These are phyloP conservation scores for Clarkia xantiana DNA, from an alignment of 345 rosid genomes.

Conservation along the genomic window DNA sequence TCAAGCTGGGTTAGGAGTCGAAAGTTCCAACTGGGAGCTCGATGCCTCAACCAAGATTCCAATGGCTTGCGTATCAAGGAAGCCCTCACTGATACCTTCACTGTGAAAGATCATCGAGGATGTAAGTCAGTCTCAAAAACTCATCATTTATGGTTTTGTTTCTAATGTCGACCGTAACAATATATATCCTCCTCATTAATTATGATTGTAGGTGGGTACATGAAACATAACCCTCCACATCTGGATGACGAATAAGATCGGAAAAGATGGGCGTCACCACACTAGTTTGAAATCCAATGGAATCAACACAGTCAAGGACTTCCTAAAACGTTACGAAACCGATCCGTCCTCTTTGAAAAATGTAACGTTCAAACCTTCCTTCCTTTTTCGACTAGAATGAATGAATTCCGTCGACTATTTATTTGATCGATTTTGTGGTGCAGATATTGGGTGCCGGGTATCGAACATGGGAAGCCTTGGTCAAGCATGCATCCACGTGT, in stretches of 20 bases:
- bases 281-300: slow-evolving; percentile 11
- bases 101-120: slow-evolving; percentile 31
- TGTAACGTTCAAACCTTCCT: slow-evolving; percentile 28
- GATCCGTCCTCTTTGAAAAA: slow-evolving; percentile 13
- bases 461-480: slow-evolving; percentile 39
- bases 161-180: no score
- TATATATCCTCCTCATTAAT: not conserved
- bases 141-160: no score
- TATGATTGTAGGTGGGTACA: slow-evolving; percentile 12
- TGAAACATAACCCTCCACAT: slow-evolving; percentile 32
- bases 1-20: slow-evolving; percentile 26
- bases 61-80: slow-evolving; percentile 18
- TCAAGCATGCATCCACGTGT: slow-evolving; percentile 48
- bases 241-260: slow-evolving; percentile 20
- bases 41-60: slow-evolving; percentile 1
- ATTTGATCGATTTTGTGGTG: no score
- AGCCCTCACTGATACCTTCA: slow-evolving; percentile 22
- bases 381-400: no score
- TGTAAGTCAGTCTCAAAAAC: slow-evolving; percentile 16
- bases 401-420: no score
- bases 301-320: slow-evolving; percentile 15
- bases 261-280: slow-evolving; percentile 21
- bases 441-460: slow-evolving; percentile 33
- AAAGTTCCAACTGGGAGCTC: slow-evolving; percentile 27
- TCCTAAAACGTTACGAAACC: slow-evolving; percentile 12